These are phyloP conservation scores for Ophiocordyceps australis DNA, from an alignment of 2,329 filamentous ascomycete species.

Conservation along the genomic window DNA sequence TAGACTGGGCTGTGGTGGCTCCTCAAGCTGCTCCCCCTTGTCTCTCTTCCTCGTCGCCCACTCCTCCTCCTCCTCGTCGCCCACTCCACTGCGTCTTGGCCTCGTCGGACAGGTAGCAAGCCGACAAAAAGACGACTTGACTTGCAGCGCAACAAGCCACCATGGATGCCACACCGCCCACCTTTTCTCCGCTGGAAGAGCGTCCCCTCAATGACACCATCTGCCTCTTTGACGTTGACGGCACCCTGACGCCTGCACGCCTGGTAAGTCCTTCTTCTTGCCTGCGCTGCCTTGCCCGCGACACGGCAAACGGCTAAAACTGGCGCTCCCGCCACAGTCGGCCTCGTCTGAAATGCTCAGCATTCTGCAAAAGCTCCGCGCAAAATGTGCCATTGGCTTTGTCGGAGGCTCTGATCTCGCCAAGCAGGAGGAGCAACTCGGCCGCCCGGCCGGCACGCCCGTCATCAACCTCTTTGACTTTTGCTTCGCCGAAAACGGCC, in stretches of 20 bases:
- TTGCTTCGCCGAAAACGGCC: constrained; percentile 92
- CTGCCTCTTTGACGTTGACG: constrained; percentile 91
- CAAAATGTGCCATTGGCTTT: constrained; percentile 78
- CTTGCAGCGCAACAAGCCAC: constrained; percentile 5
- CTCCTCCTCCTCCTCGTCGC: no score
- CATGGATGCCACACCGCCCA: constrained; percentile 22
- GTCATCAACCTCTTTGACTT: constrained; percentile 90
- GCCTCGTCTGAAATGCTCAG: constrained; percentile 69
- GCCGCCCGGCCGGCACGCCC: constrained; percentile 37
- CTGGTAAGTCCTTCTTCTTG: constrained; percentile 26
- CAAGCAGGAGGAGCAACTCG: constrained; percentile 95
- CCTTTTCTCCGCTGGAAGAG: constrained; percentile 59
- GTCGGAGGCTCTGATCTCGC: constrained; percentile 81
- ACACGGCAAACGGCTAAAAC: no score
- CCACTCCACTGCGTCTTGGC: no score
- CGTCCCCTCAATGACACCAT: constrained; percentile 87
- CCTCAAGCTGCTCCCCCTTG: no score
- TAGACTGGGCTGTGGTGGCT: no score
- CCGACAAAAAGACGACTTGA: no score
- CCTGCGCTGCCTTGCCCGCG: not conserved
- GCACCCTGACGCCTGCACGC: constrained; percentile 71
- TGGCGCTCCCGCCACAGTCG: constrained; percentile 20
- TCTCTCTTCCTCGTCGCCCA: no score
- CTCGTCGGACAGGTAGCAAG: no score
- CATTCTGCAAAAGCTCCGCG: constrained; percentile 61